Percentiles rank a stretch among this genome's conserved stretches.
These are phyloP conservation scores for Rhodamnia rubescens DNA, from an alignment of 345 rosid species.

Conservation along the genomic window DNA sequence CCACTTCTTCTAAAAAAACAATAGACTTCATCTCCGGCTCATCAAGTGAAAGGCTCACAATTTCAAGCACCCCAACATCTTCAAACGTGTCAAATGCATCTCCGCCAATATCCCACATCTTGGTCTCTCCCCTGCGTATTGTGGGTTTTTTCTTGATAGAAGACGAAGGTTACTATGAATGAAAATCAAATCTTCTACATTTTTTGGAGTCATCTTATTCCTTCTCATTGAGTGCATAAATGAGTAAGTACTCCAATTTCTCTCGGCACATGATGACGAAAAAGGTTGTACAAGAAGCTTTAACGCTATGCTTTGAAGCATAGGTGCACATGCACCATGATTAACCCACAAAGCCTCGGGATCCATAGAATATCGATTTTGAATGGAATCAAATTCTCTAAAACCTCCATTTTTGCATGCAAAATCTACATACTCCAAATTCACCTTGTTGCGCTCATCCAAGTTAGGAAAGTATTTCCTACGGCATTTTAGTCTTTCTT, in stretches of 20 bases:
- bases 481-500: not conserved
- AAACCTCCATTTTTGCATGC: no score
- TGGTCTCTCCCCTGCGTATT: not conserved
- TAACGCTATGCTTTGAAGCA: not conserved
- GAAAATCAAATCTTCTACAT: not conserved
- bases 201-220: not conserved
- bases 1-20: no score
- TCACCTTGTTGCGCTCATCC: not conserved
- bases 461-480: not conserved
- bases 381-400: not conserved
- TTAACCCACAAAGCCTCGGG: not conserved
- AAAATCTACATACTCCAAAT: not conserved
- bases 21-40: no score
- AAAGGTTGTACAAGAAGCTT: not conserved
- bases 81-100: not conserved
- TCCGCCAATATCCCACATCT: not conserved
- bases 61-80: not conserved
- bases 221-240: not conserved
- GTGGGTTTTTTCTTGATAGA: not conserved
- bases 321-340: not conserved
- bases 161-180: not conserved
- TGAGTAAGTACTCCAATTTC: not conserved
- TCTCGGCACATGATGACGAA: not conserved
- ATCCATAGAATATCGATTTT: not conserved
- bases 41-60: no score